A percentile compares a stretch with the other conserved stretches of the same genome.
Evolutionary conservation across 441 rosid species (phyloP).

Genomic region (Jatropha podagrica): DNA sequence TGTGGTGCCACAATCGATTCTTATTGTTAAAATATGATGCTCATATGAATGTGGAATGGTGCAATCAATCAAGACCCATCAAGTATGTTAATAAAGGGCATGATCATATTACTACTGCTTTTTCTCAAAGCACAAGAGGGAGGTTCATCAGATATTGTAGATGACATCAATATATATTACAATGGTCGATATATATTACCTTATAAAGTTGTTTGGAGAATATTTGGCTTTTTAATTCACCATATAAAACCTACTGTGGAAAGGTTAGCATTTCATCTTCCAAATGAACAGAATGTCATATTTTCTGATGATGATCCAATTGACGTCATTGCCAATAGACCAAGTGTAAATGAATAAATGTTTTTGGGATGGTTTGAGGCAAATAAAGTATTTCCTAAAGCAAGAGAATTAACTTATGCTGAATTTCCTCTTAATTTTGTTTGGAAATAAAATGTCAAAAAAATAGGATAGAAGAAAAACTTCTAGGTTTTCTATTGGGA

Average conservation of each 20-base stretch:
- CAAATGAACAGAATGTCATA: background rate
- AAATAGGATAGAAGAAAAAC: background rate
- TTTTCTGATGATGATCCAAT: background rate
- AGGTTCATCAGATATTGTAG: background rate
- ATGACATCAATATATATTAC: background rate
- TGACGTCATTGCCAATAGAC: background rate
- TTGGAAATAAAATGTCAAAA: background rate
- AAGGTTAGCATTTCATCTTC: background rate
- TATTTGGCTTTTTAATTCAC: background rate
- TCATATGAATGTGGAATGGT: background rate
- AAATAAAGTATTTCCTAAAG: background rate
- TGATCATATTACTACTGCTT: background rate
- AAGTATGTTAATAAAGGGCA: background rate
- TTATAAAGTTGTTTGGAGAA: background rate
- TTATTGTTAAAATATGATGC: background rate
- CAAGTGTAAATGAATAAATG: background rate
- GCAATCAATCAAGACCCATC: background rate
- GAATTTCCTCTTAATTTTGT: background rate
- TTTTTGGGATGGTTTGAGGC: background rate
- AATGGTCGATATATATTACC: background rate
- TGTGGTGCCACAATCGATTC: background rate
- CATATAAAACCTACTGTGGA: no score
- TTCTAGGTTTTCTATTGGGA: no score
- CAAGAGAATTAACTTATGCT: background rate
- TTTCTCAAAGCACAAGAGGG: background rate